phyloP scores from a whole-genome alignment of 2,329 filamentous ascomycete genomes.

The Paracamarosporium sp. region DNA sequence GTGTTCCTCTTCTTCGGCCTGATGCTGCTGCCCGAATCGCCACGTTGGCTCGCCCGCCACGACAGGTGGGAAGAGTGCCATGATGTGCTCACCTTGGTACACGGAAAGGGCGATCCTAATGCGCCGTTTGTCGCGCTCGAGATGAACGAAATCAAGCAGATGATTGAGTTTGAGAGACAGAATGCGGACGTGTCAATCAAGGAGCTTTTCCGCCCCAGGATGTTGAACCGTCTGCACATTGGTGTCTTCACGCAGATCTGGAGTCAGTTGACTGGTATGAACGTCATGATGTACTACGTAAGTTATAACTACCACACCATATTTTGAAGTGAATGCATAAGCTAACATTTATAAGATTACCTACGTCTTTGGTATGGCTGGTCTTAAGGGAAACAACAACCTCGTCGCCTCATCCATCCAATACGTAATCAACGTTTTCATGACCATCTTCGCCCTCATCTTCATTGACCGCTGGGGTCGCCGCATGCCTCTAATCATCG shows the following conservation, averaged over 20 bases:
- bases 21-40: slow-evolving; percentile 57
- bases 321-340: slow-evolving; percentile 54
- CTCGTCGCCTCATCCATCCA: slow-evolving; percentile 73
- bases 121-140: slow-evolving; percentile 72
- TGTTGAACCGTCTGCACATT: slow-evolving; percentile 76
- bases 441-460: slow-evolving; percentile 78
- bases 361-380: slow-evolving; percentile 76
- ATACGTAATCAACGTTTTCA: slow-evolving; percentile 80
- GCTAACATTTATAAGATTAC: slow-evolving; percentile 37
- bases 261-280: slow-evolving; percentile 80
- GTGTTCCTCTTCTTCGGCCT: slow-evolving; percentile 54
- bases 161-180: slow-evolving; percentile 74
- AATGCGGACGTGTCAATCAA: slow-evolving; percentile 73
- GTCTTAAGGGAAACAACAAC: slow-evolving; percentile 64
- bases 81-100: slow-evolving; percentile 51
- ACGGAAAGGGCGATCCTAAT: slow-evolving; percentile 65
- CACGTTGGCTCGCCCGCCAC: slow-evolving; percentile 54
- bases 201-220: slow-evolving; percentile 75
- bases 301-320: slow-evolving; percentile 48
- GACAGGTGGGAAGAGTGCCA: slow-evolving; percentile 54
- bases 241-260: slow-evolving; percentile 78
- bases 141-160: slow-evolving; percentile 74
- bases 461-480: slow-evolving; percentile 80
- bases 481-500: slow-evolving; percentile 70
- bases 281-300: slow-evolving; percentile 65